Base-by-base conservation (phyloP, 164 flowering plant genomes). In the Magnolia sinica region DNA sequence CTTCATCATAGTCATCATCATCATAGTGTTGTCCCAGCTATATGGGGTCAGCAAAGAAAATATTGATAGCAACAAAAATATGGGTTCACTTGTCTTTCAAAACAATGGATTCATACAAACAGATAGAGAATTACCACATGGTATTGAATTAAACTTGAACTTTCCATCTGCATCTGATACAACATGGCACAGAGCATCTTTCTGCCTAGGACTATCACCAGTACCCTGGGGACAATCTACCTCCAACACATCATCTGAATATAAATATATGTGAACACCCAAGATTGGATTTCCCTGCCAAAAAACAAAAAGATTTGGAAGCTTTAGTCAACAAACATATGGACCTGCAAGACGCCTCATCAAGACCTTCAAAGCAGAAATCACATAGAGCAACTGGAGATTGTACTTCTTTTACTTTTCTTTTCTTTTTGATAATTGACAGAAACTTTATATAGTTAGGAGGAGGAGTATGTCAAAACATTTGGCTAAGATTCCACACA, bases 271-370 rank as follows among this genome's bases (percentile, higher is more conserved):
- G 24, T 96, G 91, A 77, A 96, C 99, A 72, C 99, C 99, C 87
- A 96, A 77, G 59, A 96, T 91, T 64, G 99, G 99, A 86, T 91
- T 96, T 77, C 99, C 99, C 99, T 96, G 74, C 50, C 74, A 83
- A 71, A 78, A 5, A 68, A 11, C 55, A 74, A 72, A 67, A 18
- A 71, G 20, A 11, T 19, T 49, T 20, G 16, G 73, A 61, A 66
- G 19, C 50, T 18, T 18, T 50, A 13, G 50, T 8, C 51, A 68
- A 68, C n/a, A 68, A 71, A 55, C 22, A 14, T 59, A 67, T 70
- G 77, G 55, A 55, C 31, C 69, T 14, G 2, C 29, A 9, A 4
- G 24, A 2, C 58, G 23, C 11, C 23, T 68, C 63, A 49, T n/a
- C 31, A 16, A 73, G 73, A 29, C 61, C 45, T 24, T 20, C 51